phyloP scores from a whole-genome alignment of 306 rosid species.

The Bauhinia variegata region DNA sequence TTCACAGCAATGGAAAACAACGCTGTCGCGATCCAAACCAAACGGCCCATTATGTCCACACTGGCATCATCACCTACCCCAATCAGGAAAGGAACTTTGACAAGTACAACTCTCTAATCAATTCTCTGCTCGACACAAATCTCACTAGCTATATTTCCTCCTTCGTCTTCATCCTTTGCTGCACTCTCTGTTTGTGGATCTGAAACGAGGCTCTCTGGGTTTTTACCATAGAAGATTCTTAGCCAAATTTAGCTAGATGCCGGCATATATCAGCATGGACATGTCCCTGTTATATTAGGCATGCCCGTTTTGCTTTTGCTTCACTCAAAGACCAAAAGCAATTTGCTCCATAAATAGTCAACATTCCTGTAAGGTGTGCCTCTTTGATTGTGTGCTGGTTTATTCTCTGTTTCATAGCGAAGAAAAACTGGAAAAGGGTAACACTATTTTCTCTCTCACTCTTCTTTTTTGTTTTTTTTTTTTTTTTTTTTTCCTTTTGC shows the following conservation, averaged over 20 bases:
- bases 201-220: constrained; percentile 35
- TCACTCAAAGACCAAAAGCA: not conserved
- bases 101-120: constrained; percentile 26
- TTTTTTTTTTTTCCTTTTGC: no score
- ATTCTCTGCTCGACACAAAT: not conserved
- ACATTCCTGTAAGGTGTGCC: constrained; percentile 38
- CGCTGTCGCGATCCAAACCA: not conserved
- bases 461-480: no score
- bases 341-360: constrained; percentile 43
- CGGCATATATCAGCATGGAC: constrained; percentile 25
- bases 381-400: constrained; percentile 36
- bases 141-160: not conserved
- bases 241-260: constrained; percentile 54
- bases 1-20: no score
- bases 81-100: constrained; percentile 45
- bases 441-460: constrained; percentile 1
- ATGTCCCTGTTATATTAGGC: constrained; percentile 37
- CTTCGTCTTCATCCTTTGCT: not conserved
- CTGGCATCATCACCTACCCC: constrained; percentile 22
- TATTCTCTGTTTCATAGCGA: constrained; percentile 31
- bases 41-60: no score
- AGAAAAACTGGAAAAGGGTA: not conserved
- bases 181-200: constrained; percentile 40
- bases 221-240: constrained; percentile 28
- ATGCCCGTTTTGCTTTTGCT: constrained; percentile 19